Evolutionary conservation across 305 asterid genomes (phyloP).

Genomic region (Fraxinus sp.): DNA sequence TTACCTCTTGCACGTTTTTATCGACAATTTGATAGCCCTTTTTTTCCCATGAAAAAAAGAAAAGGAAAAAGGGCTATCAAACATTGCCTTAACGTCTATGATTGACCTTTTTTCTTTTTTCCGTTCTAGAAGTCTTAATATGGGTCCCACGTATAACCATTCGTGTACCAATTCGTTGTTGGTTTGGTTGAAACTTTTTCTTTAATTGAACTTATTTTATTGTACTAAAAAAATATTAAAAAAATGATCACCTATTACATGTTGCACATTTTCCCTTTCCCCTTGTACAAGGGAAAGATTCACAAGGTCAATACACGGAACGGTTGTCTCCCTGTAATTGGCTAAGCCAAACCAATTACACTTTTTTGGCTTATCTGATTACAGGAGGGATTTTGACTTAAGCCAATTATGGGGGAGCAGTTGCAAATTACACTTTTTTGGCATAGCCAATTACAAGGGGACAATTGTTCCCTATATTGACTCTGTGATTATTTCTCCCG

Average conservation of each 20-base stretch:
- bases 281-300: too few species aligned
- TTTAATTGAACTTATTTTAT: not conserved
- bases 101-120: not conserved
- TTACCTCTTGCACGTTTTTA: not conserved
- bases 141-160: not conserved
- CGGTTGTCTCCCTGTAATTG: not conserved
- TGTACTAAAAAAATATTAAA: not conserved
- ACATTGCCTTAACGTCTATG: not conserved
- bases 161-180: not conserved
- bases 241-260: not conserved
- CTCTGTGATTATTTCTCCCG: too few species aligned
- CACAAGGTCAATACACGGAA: not conserved
- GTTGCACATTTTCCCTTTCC: too few species aligned
- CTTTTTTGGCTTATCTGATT: too few species aligned
- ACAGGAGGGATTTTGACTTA: too few species aligned
- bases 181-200: not conserved
- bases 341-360: not conserved
- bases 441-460: not conserved
- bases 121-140: not conserved
- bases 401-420: too few species aligned
- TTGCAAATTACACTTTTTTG: too few species aligned
- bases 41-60: too few species aligned
- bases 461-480: not conserved
- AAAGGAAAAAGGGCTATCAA: too few species aligned
- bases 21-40: too few species aligned